Base-by-base conservation (phyloP, 2,329 filamentous ascomycete species). In the Neonectria neomacrospora region DNA sequence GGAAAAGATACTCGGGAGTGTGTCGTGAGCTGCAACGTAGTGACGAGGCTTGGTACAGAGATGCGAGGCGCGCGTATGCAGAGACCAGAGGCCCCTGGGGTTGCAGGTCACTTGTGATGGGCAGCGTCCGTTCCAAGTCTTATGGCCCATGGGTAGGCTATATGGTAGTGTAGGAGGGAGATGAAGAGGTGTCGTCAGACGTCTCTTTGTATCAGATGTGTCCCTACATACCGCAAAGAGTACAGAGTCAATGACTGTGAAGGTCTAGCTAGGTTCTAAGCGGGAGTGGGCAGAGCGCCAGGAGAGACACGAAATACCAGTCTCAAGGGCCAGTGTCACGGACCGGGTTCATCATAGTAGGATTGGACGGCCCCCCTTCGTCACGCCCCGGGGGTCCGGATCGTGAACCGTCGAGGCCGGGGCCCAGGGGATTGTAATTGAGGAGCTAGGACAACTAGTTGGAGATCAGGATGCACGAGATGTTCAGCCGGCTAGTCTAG, bases 11-110 rank as follows among this genome's bases (percentile, higher is more conserved):
- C 28, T 18, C 47, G 3, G n/a, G 18, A 20, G 47, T 30, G 18
- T 32, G n/a, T 30, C 5, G 5, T 16, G n/a, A 47, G 32, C 7
- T 28, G 41, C 56, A 18, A 32, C 30, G 23, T 7, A 7, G 16
- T n/a, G 48, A 30, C 22, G 22, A 12, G 50, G 5, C 56, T 59
- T 53, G 56, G 56, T 48, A 39, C 7, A 14, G 23, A 12, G 14
- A 22, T 3, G 28, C 18, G 47, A 20, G 28, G 28, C 6, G 30
- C 8, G 8, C 26, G 8, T 48, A 11, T 47, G 44, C 23, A 47
- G 22, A 26, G 26, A n/a, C 28, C 6, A 3, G 10, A 20, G 16
- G 16, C 28, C 22, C 28, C 34, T 6, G 16, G 14, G 11, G n/a
- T 20, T 50, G 28, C 28, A 50, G n/a, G 12, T 20, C 3, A 9